Evolutionary conservation across 1,284 basidiomycete genomes (phyloP).

Genomic region (Boletus mariae): DNA sequence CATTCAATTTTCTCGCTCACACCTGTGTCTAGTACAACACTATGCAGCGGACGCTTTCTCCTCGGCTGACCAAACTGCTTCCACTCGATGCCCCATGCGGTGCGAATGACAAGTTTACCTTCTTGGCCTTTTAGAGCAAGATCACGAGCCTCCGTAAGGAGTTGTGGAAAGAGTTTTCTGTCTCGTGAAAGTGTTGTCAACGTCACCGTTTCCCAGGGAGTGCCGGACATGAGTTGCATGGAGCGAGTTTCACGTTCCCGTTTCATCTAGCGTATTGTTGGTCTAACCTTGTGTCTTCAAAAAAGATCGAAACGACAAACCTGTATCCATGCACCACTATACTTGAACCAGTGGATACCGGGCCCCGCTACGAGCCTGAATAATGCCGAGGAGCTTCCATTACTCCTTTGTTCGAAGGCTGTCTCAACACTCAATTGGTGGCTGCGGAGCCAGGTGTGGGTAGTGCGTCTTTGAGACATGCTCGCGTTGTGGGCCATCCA

Average conservation of each 20-base stretch:
- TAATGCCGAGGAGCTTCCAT: constrained; percentile 81
- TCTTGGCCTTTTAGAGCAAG: constrained; percentile 84
- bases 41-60: constrained; percentile 80
- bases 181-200: constrained; percentile 90
- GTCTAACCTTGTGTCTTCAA: constrained; percentile 10
- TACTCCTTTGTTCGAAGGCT: constrained; percentile 79
- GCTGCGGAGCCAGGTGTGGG: constrained; percentile 61
- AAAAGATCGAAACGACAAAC: constrained; percentile 43
- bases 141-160: constrained; percentile 87
- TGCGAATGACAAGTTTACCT: constrained; percentile 95
- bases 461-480: constrained; percentile 31
- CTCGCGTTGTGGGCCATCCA: constrained; percentile 84
- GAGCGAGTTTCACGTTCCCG: constrained; percentile 92
- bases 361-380: constrained; percentile 96
- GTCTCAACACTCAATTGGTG: constrained; percentile 97
- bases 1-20: constrained; percentile 75
- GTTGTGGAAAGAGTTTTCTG: constrained; percentile 72
- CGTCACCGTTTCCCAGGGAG: constrained; percentile 97
- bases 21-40: constrained; percentile 86
- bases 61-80: constrained; percentile 92
- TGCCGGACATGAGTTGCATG: constrained; percentile 87
- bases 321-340: constrained; percentile 93
- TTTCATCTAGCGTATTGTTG: constrained; percentile 61
- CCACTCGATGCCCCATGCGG: constrained; percentile 97
- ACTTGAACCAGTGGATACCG: constrained; percentile 91